Evolutionary conservation across 805 yeast genomes (phyloP).

Genomic region (Kazachstania africana): DNA sequence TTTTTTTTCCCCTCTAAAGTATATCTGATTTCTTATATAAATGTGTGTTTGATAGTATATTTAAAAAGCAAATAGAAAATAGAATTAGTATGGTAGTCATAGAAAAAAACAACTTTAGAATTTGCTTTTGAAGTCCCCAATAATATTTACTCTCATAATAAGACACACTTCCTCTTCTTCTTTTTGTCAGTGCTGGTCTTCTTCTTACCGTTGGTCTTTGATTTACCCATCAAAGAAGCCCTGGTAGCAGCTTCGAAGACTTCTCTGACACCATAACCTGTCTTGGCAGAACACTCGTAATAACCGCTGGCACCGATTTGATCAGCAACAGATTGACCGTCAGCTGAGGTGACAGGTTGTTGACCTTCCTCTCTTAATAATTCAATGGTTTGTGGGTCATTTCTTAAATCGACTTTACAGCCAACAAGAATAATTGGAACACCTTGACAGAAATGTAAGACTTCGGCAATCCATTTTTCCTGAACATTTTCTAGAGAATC

Average conservation of each 20-base stretch:
- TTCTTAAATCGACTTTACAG: conserved; percentile 80
- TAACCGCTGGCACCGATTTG: conserved; percentile 60
- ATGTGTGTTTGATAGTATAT: too few species aligned
- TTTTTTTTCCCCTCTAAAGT: too few species aligned
- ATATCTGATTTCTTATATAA: too few species aligned
- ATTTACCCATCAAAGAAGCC: conserved; percentile 50
- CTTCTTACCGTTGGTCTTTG: conserved; percentile 18
- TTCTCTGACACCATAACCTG: conserved; percentile 75
- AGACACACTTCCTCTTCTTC: conserved; percentile 27
- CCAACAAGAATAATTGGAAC: conserved; percentile 62
- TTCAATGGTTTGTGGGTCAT: conserved; percentile 55
- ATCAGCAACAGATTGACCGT: conserved; percentile 60
- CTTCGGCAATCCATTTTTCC: conserved; percentile 79
- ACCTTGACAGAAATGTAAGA: conserved; percentile 58
- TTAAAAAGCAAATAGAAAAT: too few species aligned
- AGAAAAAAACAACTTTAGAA: too few species aligned
- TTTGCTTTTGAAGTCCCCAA: neutral
- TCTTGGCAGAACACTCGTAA: conserved; percentile 83
- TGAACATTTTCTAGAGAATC: conserved; percentile 69
- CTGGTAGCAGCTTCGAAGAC: conserved; percentile 80
- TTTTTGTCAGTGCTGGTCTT: conserved; percentile 13
- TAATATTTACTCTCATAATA: conserved; percentile 37
- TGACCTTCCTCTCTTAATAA: conserved; percentile 30
- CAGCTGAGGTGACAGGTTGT: conserved; percentile 24
- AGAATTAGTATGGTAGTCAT: too few species aligned